Evolutionary conservation across 148 eudicot genomes (phyloP).

Genomic region (Cornus controversa): DNA sequence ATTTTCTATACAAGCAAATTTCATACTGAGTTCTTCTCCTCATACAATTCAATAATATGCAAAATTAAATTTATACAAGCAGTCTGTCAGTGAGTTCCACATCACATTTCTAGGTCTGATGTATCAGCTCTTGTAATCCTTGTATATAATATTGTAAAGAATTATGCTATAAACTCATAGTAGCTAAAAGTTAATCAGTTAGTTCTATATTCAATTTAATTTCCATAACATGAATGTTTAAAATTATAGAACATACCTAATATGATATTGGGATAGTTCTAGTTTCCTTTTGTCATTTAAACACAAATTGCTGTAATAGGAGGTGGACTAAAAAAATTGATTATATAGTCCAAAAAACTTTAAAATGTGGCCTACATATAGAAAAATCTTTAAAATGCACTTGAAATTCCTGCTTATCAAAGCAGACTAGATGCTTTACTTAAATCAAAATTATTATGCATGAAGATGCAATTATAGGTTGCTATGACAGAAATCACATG

Average conservation of each 20-base stretch:
- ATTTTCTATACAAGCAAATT: constrained; percentile 2
- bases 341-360: constrained; percentile 6
- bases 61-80: not conserved
- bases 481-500: constrained; percentile 7
- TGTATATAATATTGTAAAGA: not conserved
- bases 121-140: not conserved
- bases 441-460: constrained; percentile 18
- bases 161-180: not conserved
- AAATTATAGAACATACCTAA: not conserved
- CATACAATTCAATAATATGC: not conserved
- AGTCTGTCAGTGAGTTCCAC: not conserved
- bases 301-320: not conserved
- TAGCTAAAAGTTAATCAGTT: not conserved
- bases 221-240: not conserved
- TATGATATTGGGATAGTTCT: not conserved
- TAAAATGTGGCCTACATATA: not conserved
- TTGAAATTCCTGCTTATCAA: constrained; percentile 22
- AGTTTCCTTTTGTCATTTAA: not conserved
- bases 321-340: constrained; percentile 6
- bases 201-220: not conserved
- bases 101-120: not conserved
- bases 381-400: constrained; percentile 13
- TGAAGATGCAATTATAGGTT: constrained; percentile 20
- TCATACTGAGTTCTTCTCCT: not conserved
- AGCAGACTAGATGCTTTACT: constrained; percentile 22